Evolutionary conservation across 805 yeast species (phyloP).

Genomic region (Metschnikowia borealis): DNA sequence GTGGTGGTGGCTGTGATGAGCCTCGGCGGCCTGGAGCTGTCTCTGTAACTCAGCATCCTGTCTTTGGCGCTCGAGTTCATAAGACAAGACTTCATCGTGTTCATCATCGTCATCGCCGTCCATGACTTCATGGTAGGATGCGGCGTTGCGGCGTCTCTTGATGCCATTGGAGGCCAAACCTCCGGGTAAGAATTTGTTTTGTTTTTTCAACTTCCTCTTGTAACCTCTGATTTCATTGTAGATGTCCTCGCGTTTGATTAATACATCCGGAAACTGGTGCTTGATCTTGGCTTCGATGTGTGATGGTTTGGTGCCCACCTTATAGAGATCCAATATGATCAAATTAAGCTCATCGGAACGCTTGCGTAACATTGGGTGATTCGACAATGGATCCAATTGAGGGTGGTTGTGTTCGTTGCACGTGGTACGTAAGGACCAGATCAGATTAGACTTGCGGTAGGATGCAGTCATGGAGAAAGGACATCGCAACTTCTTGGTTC

Average conservation of each 20-base stretch:
- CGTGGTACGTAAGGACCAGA: conserved; percentile 51
- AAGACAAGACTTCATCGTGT: conserved; percentile 21
- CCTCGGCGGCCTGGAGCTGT: conserved; percentile 20
- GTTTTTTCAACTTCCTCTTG: conserved; percentile 47
- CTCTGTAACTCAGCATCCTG: conserved; percentile 22
- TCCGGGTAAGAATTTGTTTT: conserved; percentile 24
- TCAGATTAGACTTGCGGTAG: conserved; percentile 45
- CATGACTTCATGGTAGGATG: conserved; percentile 17
- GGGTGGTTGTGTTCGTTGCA: conserved; percentile 59
- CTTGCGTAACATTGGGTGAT: conserved; percentile 56
- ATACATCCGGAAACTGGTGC: conserved; percentile 49
- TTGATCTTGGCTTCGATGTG: conserved; percentile 50
- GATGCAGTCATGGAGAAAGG: conserved; percentile 59
- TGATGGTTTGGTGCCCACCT: conserved; percentile 53
- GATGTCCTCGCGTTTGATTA: conserved; percentile 54
- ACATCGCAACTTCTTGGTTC: conserved; percentile 51
- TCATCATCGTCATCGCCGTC: conserved; percentile 22
- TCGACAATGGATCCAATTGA: conserved; percentile 50
- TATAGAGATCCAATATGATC: conserved; percentile 48
- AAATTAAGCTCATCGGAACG: conserved; percentile 49
- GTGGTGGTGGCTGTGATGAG: conserved; percentile 11
- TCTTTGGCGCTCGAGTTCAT: conserved; percentile 19
- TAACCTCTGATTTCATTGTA: conserved; percentile 55
- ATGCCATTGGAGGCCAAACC: conserved; percentile 11
- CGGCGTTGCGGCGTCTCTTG: conserved; percentile 17